A percentile compares a stretch with the other conserved stretches of the same genome.
phyloP scores from a whole-genome alignment of 352 stramenopile genomes.

The Elongisporangium undulatum region DNA sequence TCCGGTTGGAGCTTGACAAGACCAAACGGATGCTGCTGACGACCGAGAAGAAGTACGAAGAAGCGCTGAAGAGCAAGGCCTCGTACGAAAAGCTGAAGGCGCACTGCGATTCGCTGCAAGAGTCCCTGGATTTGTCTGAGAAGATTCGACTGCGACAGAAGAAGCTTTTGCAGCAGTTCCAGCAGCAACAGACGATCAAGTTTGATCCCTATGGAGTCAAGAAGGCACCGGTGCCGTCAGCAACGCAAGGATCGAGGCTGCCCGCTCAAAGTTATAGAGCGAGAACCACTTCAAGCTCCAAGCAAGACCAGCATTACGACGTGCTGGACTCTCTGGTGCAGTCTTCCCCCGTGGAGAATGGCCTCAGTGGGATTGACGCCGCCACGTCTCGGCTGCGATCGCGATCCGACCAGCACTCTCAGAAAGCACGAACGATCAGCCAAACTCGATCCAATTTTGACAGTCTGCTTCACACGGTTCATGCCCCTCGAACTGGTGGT shows the following conservation, averaged over 20 bases:
- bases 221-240: conserved; percentile 9
- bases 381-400: neutral
- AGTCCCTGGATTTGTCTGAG: conserved; percentile 78
- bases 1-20: conserved; percentile 72
- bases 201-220: conserved; percentile 4
- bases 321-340: conserved; percentile 34
- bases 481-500: neutral
- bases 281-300: neutral
- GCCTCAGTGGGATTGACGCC: neutral
- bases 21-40: conserved; percentile 32
- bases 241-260: conserved; percentile 1
- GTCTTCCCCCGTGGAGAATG: neutral
- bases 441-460: conserved; percentile 35
- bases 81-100: conserved; percentile 66
- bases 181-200: conserved; percentile 4
- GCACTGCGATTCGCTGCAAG: conserved; percentile 70
- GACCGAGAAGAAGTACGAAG: conserved; percentile 43
- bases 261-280: neutral
- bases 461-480: conserved; percentile 24
- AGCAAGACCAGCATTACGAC: conserved; percentile 18
- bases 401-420: neutral
- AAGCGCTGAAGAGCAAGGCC: conserved; percentile 43
- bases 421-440: neutral
- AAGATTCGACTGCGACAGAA: conserved; percentile 76
- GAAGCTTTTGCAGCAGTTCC: conserved; percentile 63